Percentiles rank a stretch among this genome's conserved stretches.
Conservation (phyloP, 345 rosid genomes). For the Sisymbrium altissimum region DNA sequence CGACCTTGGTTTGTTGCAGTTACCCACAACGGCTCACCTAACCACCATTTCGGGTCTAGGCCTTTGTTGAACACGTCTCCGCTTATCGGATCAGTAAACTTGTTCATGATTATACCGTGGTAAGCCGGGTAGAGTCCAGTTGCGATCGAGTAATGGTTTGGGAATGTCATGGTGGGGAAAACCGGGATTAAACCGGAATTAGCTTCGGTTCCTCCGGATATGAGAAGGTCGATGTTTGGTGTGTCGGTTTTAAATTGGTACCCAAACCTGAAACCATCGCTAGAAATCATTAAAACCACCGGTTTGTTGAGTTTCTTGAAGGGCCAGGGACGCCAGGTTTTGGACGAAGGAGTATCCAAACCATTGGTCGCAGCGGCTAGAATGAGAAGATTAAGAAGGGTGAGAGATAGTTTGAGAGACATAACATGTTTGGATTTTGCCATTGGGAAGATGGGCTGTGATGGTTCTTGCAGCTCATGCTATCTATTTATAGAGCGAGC, state of each 20-base stretch:
- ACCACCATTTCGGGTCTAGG: conserved; percentile 85
- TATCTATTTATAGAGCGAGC: conserved; percentile 3
- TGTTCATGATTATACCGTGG: conserved; percentile 74
- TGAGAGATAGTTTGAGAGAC: conserved; percentile 30
- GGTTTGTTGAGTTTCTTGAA: conserved; percentile 64
- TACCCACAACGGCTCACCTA: conserved; percentile 92
- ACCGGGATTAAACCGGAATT: conserved; percentile 82
- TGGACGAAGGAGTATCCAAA: conserved; percentile 10
- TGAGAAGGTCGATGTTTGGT: conserved; percentile 74
- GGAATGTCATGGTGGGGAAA: conserved; percentile 85
- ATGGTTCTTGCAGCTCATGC: conserved; percentile 7
- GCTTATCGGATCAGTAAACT: conserved; percentile 54
- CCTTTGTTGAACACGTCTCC: conserved; percentile 60
- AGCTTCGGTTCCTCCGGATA: conserved; percentile 78
- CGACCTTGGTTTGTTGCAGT: conserved; percentile 77
- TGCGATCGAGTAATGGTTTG: conserved; percentile 88
- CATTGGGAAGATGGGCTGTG: not conserved
- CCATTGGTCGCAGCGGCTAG: conserved; percentile 28
- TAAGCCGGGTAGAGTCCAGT: conserved; percentile 87
- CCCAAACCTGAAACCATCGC: conserved; percentile 91
- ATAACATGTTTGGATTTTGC: conserved; percentile 4
- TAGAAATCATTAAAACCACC: conserved; percentile 64
- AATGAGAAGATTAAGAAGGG: conserved; percentile 46
- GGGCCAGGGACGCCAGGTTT: conserved; percentile 38
- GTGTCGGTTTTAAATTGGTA: conserved; percentile 79